These are phyloP conservation scores for Neoascochyta sp. DNA, from an alignment of 2,329 filamentous ascomycete genomes.

Conservation along the genomic window DNA sequence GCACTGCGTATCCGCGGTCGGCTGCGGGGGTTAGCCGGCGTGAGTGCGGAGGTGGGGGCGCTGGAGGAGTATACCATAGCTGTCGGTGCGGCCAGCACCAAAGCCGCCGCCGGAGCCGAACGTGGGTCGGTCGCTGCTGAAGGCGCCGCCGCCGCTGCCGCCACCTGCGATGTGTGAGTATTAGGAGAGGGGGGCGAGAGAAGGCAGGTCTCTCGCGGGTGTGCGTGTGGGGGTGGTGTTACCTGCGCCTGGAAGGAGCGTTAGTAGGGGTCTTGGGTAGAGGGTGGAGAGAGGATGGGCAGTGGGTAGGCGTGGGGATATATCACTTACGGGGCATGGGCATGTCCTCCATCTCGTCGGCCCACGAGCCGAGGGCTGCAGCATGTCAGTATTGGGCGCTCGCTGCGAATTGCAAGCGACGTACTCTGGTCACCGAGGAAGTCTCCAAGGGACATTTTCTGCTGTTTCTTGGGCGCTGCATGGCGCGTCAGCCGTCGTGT, in stretches of 20 bases:
- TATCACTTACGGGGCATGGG: constrained; percentile 63
- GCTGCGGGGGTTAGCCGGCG: constrained; percentile 14
- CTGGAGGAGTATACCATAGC: constrained; percentile 34
- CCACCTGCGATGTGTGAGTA: constrained; percentile 34
- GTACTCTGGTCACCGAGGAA: constrained; percentile 90
- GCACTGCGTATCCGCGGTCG: constrained; percentile 40
- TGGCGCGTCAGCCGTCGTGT: constrained; percentile 44
- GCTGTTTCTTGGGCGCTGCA: constrained; percentile 80
- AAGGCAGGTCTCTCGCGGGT: not conserved
- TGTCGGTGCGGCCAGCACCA: constrained; percentile 36
- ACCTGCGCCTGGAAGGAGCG: constrained; percentile 29
- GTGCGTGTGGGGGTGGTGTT: constrained; percentile 12
- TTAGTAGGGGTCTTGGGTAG: constrained; percentile 16
- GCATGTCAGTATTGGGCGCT: constrained; percentile 25
- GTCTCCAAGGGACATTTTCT: constrained; percentile 97
- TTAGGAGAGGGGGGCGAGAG: not conserved
- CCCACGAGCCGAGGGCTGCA: constrained; percentile 83
- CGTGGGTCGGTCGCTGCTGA: constrained; percentile 49
- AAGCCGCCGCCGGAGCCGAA: constrained; percentile 44
- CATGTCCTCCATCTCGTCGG: constrained; percentile 94
- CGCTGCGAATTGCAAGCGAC: constrained; percentile 20
- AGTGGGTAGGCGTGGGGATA: too few species aligned
- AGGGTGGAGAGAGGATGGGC: too few species aligned
- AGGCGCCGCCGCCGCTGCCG: constrained; percentile 40
- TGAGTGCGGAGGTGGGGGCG: constrained; percentile 7